Evolutionary conservation across 768 basidiomycete genomes (phyloP).

Genomic region (Rhizopogon vinicolor): DNA sequence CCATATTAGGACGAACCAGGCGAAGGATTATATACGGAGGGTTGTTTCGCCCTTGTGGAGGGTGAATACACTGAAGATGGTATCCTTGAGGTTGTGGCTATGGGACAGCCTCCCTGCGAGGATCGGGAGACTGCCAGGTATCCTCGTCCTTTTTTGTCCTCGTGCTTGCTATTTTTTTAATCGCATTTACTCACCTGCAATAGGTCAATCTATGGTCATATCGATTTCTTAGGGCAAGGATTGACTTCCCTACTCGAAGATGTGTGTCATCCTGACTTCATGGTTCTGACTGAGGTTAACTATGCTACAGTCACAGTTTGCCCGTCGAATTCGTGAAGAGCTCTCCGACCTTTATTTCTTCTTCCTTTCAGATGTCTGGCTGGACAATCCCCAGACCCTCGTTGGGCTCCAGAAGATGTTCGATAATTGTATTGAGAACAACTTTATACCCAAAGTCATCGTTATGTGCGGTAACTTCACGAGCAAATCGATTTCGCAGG

Average conservation of each 20-base stretch:
- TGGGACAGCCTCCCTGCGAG: slow-evolving; percentile 98
- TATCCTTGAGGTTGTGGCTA: slow-evolving; percentile 82
- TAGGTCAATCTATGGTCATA: slow-evolving; percentile 92
- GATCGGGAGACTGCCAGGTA: slow-evolving; percentile 79
- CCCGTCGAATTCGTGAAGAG: slow-evolving; percentile 60
- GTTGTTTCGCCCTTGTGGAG: slow-evolving; percentile 91
- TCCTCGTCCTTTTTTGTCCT: slow-evolving; percentile 9
- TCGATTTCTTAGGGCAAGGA: slow-evolving; percentile 96
- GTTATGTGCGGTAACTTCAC: slow-evolving; percentile 96
- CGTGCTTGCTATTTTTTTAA: neutral
- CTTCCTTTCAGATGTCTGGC: slow-evolving; percentile 93
- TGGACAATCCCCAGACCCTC: slow-evolving; percentile 85
- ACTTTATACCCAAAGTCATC: slow-evolving; percentile 83
- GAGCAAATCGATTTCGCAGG: slow-evolving; percentile 73
- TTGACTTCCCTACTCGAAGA: slow-evolving; percentile 89
- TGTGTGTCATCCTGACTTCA: slow-evolving; percentile 39
- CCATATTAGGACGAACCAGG: slow-evolving; percentile 72
- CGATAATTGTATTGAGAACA: slow-evolving; percentile 83
- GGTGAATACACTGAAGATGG: slow-evolving; percentile 95
- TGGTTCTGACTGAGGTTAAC: neutral
- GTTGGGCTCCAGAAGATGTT: slow-evolving; percentile 80
- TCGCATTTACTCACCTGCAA: slow-evolving; percentile 6
- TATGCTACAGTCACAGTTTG: slow-evolving; percentile 49
- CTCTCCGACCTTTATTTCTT: slow-evolving; percentile 81
- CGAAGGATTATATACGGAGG: slow-evolving; percentile 95